Evolutionary conservation across 495 filamentous ascomycete genomes (phyloP).

Genomic region (Aspergillus sparsus): DNA sequence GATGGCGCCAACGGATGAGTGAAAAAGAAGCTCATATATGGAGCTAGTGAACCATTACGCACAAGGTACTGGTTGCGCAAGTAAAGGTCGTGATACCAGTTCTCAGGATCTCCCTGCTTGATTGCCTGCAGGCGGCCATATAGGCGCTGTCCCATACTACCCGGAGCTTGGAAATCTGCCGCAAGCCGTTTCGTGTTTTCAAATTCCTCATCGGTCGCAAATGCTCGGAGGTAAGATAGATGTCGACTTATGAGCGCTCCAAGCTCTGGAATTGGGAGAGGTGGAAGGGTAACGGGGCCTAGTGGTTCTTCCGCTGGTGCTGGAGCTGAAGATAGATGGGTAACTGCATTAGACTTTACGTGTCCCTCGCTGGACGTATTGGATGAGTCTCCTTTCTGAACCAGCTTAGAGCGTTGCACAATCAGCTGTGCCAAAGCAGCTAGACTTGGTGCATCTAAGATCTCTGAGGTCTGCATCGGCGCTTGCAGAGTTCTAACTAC

Average conservation of each 20-base stretch:
- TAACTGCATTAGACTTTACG: no score
- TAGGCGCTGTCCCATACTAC: constrained; percentile 3
- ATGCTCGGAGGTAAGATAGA: constrained; percentile 7
- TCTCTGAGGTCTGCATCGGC: constrained; percentile 4
- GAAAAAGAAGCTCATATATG: constrained; percentile 8
- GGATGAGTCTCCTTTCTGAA: neutral
- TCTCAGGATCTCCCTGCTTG: neutral
- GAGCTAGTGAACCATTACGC: neutral
- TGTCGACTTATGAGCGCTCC: neutral
- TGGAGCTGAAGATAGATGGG: no score
- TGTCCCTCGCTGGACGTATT: no score
- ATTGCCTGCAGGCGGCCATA: constrained; percentile 5
- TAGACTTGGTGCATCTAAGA: constrained; percentile 4
- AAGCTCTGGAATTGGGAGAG: neutral
- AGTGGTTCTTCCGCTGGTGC: no score
- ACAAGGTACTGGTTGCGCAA: constrained; percentile 8
- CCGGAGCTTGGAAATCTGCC: constrained; percentile 4
- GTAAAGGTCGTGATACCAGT: constrained; percentile 4
- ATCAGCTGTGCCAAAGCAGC: neutral
- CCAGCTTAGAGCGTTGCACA: constrained; percentile 4
- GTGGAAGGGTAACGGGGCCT: neutral
- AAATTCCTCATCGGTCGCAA: constrained; percentile 1
- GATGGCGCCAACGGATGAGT: neutral
- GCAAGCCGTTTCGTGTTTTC: neutral
- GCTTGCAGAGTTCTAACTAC: neutral